Conservation (phyloP, 306 rosid genomes). For the Neltuma alba region DNA sequence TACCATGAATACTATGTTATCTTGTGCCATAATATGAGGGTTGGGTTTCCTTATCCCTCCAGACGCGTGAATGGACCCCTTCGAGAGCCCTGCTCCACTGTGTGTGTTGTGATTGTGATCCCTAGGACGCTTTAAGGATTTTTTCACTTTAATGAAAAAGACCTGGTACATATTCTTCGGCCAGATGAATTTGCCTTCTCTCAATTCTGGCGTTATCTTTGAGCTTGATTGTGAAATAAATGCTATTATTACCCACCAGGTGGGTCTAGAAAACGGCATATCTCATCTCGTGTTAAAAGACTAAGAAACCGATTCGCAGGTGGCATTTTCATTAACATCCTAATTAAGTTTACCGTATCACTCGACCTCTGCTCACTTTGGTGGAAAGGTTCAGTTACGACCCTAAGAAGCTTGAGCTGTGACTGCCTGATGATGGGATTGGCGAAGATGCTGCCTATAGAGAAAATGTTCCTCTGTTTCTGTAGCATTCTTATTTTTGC, state of each 20-base stretch:
- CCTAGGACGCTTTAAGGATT: neutral
- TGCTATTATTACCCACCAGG: neutral
- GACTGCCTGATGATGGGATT: neutral
- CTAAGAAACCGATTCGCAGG: neutral
- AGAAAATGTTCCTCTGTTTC: too few species aligned
- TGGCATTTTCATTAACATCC: neutral
- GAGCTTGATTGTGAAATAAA: neutral
- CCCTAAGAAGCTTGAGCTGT: neutral
- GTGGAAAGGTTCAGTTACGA: neutral
- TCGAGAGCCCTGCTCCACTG: too few species aligned
- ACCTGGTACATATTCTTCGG: neutral
- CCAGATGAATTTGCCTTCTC: neutral
- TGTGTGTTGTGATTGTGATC: too few species aligned
- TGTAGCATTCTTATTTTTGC: too few species aligned
- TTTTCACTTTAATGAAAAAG: neutral
- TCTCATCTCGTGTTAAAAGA: neutral
- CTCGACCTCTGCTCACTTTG: neutral
- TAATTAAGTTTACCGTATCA: neutral
- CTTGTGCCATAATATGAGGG: too few species aligned
- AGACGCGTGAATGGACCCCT: too few species aligned
- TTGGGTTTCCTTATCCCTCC: too few species aligned
- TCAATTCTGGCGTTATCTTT: neutral
- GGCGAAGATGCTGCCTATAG: neutral
- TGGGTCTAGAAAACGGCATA: neutral
- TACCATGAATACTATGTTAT: too few species aligned